Evolutionary conservation across 2,329 filamentous ascomycete species (phyloP).

Genomic region (Drechslerella coelobrocha): DNA sequence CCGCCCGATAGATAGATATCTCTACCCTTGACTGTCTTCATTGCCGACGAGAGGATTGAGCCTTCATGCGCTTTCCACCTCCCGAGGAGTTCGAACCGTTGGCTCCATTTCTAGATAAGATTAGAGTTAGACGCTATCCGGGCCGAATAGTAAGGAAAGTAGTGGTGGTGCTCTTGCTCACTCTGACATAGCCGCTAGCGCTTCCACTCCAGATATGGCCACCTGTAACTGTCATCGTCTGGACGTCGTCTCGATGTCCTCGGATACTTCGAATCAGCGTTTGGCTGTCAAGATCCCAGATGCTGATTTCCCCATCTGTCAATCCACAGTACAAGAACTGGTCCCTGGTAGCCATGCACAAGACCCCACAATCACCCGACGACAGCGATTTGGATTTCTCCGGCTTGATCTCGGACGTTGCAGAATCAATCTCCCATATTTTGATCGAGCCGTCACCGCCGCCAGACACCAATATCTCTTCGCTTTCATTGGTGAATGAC

Average conservation of each 20-base stretch:
- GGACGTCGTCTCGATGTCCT: slow-evolving; percentile 79
- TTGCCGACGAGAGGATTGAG: slow-evolving; percentile 83
- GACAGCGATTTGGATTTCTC: slow-evolving; percentile 61
- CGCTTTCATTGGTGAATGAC: slow-evolving; percentile 69
- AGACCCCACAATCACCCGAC: slow-evolving; percentile 69
- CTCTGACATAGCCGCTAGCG: slow-evolving; percentile 84
- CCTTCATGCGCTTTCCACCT: slow-evolving; percentile 85
- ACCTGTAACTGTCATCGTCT: slow-evolving; percentile 83
- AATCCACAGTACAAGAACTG: slow-evolving; percentile 93
- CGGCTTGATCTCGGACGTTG: slow-evolving; percentile 48
- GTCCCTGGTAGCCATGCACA: slow-evolving; percentile 84
- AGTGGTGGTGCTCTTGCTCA: slow-evolving; percentile 63
- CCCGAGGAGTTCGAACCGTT: slow-evolving; percentile 80
- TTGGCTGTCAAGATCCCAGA: slow-evolving; percentile 95
- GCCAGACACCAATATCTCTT: slow-evolving; percentile 82
- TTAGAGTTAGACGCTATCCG: slow-evolving; percentile 41
- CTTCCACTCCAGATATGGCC: slow-evolving; percentile 86
- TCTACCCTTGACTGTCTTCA: slow-evolving; percentile 72
- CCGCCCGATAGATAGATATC: slow-evolving; percentile 93
- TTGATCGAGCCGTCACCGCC: slow-evolving; percentile 94
- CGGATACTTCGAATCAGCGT: slow-evolving; percentile 88
- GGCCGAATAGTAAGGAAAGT: background rate
- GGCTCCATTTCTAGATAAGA: slow-evolving; percentile 70
- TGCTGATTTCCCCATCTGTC: slow-evolving; percentile 83
- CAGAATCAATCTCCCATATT: slow-evolving; percentile 70